Conservation (phyloP, 2,329 filamentous ascomycete species). For the Fusarium sp. region DNA sequence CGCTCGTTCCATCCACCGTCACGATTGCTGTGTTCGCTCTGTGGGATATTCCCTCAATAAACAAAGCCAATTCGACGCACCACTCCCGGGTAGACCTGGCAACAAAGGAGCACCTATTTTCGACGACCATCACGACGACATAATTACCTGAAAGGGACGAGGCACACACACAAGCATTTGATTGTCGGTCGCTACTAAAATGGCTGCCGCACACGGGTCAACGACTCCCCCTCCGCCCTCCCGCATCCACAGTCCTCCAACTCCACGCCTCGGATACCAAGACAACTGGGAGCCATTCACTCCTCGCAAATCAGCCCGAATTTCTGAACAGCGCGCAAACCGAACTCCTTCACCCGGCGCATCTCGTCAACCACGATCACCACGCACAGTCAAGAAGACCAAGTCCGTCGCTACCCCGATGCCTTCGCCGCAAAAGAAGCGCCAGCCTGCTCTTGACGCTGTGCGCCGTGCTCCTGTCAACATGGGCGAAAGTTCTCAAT, state of each 20-base stretch:
- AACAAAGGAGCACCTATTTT: constrained; percentile 34
- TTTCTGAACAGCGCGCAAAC: constrained; percentile 63
- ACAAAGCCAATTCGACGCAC: constrained; percentile 26
- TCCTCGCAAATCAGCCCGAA: constrained; percentile 71
- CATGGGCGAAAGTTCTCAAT: constrained; percentile 54
- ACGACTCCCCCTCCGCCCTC: constrained; percentile 68
- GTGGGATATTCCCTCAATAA: constrained; percentile 30
- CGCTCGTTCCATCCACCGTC: constrained; percentile 8
- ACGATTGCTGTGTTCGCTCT: constrained; percentile 16
- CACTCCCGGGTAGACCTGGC: constrained; percentile 33
- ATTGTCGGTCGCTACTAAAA: constrained; percentile 30
- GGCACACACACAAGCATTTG: constrained; percentile 9
- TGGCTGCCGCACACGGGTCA: constrained; percentile 46
- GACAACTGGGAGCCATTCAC: constrained; percentile 77
- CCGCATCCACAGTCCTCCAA: constrained; percentile 69
- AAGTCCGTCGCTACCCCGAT: constrained; percentile 51
- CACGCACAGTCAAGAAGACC: constrained; percentile 47
- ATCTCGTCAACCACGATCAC: constrained; percentile 48
- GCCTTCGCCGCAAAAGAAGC: constrained; percentile 61
- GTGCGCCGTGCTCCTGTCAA: constrained; percentile 57
- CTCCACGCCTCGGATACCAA: constrained; percentile 70
- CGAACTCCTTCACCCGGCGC: constrained; percentile 64
- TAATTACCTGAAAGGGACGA: constrained; percentile 3
- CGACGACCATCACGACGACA: constrained; percentile 12
- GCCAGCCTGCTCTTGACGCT: constrained; percentile 55